Percentiles rank a stretch among this genome's conserved stretches.
Conservation (phyloP, 345 rosid species). For the Tarenaya hassleriana region DNA sequence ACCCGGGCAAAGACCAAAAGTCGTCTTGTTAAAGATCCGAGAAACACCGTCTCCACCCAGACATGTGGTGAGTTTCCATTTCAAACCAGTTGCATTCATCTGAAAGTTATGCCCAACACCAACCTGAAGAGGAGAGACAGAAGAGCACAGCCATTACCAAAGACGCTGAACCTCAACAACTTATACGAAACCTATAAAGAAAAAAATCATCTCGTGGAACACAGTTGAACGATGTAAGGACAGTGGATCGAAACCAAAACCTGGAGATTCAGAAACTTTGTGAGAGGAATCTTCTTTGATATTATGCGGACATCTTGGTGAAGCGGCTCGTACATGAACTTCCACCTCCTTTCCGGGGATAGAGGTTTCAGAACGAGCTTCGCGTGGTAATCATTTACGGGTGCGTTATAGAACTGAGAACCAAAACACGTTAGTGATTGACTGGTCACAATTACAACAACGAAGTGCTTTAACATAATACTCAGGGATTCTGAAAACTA, state of each 20-base stretch:
- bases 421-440: no score
- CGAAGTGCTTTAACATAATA: no score
- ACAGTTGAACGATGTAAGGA: neutral
- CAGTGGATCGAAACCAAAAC: slow-evolving; percentile 25
- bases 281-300: slow-evolving; percentile 82
- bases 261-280: slow-evolving; percentile 78
- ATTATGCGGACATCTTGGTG: slow-evolving; percentile 59
- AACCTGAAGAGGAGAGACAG: slow-evolving; percentile 44
- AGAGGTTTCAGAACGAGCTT: slow-evolving; percentile 86
- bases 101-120: slow-evolving; percentile 80
- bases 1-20: slow-evolving; percentile 72
- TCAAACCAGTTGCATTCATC: slow-evolving; percentile 72
- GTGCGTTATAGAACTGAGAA: slow-evolving; percentile 71
- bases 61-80: slow-evolving; percentile 87
- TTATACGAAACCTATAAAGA: no score
- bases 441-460: no score
- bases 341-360: slow-evolving; percentile 68
- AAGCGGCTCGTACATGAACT: slow-evolving; percentile 66
- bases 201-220: no score
- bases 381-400: slow-evolving; percentile 67
- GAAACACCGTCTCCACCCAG: slow-evolving; percentile 87
- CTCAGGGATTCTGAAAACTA: no score
- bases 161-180: neutral
- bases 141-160: slow-evolving; percentile 4
- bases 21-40: slow-evolving; percentile 69